Evolutionary conservation across 805 yeast species (phyloP), one percentile per base, ranked within the genome.

Genomic region (Saccharomycopsis synnaedendra): DNA sequence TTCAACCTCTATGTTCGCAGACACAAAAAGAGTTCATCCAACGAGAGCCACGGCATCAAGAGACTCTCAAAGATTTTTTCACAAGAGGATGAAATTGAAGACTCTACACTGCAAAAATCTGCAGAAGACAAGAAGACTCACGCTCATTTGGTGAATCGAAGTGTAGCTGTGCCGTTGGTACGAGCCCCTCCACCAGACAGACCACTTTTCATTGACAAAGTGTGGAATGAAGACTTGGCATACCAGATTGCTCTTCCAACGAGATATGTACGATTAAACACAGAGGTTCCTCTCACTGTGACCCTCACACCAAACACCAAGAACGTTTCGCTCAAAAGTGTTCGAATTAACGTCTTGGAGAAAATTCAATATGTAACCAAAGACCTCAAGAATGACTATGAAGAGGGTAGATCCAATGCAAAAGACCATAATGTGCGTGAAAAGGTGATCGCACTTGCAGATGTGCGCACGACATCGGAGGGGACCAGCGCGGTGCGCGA

Each of bases 181-280:
- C 63, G 75, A 51, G 65, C 67, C 0, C 74, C 74, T 2, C 74
- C 74, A 4, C 55, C 58, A 5, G 82, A 83, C 58, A 85, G 82
- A 58, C 87, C 94, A 0, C 74, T 85, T 11, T 83, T 80, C 60
- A 86, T 85, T 35, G 82, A 81, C 59, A 70, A 85, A 52, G 71
- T 78, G 1, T 85, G 93, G 93, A 77, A 78, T 55, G 80, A 82
- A 47, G 61, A 86, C 0, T 62, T 85, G 36, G 78, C 78, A 48
- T 85, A 85, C 61, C 82, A 82, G 54, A 71, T 85, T 10, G 74
- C 87, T 0, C 72, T 85, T 50, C 88, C 89, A 0, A 72, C 72
- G 49, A 85, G 84, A 57, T 84, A 71, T 60, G 76, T 83, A 7
- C 69, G 84, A 1, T 63, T 84, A 43, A 83, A 84, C 3, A 70